Percentiles rank a stretch among this genome's conserved stretches.
Evolutionary conservation across 2,329 filamentous ascomycete genomes (phyloP).

Genomic region (Neofusicoccum sp.): DNA sequence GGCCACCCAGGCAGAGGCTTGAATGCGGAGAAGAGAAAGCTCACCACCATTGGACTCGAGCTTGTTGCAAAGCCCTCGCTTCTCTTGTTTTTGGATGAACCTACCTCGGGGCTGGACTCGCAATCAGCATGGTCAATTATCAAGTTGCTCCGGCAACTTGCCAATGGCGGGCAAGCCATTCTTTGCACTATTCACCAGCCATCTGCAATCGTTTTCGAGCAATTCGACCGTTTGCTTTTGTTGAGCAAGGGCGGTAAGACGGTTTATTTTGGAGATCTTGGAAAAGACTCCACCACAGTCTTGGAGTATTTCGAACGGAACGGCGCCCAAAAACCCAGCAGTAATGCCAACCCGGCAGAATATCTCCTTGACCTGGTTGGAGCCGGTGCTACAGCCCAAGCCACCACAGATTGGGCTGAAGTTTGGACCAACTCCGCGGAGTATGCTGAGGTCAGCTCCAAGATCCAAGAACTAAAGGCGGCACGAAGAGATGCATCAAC

Average conservation of each 20-base stretch:
- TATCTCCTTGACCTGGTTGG: constrained; percentile 61
- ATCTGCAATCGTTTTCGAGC: constrained; percentile 44
- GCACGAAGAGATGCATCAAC: constrained; percentile 22
- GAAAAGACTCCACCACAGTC: constrained; percentile 40
- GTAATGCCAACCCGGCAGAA: constrained; percentile 70
- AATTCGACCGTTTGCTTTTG: constrained; percentile 46
- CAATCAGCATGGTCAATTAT: constrained; percentile 62
- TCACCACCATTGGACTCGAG: constrained; percentile 71
- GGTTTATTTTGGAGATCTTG: constrained; percentile 47
- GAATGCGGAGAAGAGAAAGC: constrained; percentile 63
- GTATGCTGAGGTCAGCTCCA: constrained; percentile 31
- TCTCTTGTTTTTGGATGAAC: constrained; percentile 67
- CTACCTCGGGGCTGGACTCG: not conserved
- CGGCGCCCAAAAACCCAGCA: constrained; percentile 59
- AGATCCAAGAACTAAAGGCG: constrained; percentile 26
- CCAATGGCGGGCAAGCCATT: constrained; percentile 47
- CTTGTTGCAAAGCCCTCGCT: constrained; percentile 63
- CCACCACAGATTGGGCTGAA: constrained; percentile 42
- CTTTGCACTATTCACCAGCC: constrained; percentile 51
- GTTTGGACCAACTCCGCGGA: constrained; percentile 36
- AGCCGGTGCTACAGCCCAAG: constrained; percentile 39
- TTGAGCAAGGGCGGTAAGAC: constrained; percentile 40
- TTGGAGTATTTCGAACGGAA: constrained; percentile 59
- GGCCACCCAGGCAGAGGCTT: constrained; percentile 57
- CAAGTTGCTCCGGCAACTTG: constrained; percentile 61